Evolutionary conservation across 78 protist species (phyloP), one percentile per base, ranked within the genome.

Genomic region (Creolimax fragrantissima): DNA sequence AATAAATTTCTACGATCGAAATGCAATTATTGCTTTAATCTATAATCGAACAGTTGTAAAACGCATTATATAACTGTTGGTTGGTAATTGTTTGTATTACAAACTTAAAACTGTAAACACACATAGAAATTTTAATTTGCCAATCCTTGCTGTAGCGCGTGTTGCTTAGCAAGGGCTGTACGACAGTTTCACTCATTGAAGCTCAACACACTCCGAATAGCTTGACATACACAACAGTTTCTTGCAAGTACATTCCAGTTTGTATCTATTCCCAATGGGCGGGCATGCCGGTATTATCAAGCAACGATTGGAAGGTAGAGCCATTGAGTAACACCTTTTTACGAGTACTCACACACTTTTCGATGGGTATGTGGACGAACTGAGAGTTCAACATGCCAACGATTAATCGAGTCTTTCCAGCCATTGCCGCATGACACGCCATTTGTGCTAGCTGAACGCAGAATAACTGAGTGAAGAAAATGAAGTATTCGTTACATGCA

Each of bases 401-500:
- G 91, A 35, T 6, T 91, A 4, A 2, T 41, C 32, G 43, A 44
- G 95, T 85, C 39, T 3, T 3, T 35, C 95, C 93, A 3, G 47
- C 42, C 93, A 95, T 89, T 43, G 94, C 95, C 4, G 88, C 93
- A 47, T 95, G 96, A 42, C 92, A 93, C 32, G 92, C 96, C 66
- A 43, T 47, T 36, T 35, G 3, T 6, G 91, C 94, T 32, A 94
- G 96, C 32, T 2, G 43, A 44, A 81, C 2, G 92, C 96, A 94
- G 93, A 85, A 90, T 45, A 89, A 35, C 86, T 83, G 86, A 32
- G 74, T 58, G 74, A 32, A 58, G n/a, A n/a, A n/a, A n/a, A n/a
- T n/a, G n/a, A n/a, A n/a, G n/a, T n/a, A n/a, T n/a, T n/a, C n/a
- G n/a, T n/a, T n/a, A n/a, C n/a, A n/a, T n/a, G n/a, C n/a, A n/a